Conservation (phyloP, 2,329 filamentous ascomycete species). For the Lecanicillium sp. region DNA sequence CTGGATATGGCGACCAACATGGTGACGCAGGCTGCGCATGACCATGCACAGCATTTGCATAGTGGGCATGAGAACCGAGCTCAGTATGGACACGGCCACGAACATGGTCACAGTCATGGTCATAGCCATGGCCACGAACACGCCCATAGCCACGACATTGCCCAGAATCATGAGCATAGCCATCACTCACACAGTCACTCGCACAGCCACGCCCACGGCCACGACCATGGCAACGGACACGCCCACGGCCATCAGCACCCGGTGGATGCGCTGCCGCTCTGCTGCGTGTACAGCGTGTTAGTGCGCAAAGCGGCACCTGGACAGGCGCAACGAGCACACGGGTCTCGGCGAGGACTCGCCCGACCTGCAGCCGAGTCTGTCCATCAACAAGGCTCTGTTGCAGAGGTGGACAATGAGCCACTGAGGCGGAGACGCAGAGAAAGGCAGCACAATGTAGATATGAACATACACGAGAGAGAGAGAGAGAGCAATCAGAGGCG, state of each 20-base stretch:
- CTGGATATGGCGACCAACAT: slow-evolving; percentile 1
- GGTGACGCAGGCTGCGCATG: background rate
- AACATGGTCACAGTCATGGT: background rate
- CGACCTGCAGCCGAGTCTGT: slow-evolving; percentile 5
- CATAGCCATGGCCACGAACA: background rate
- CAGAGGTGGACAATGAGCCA: slow-evolving; percentile 1
- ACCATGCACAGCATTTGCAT: background rate
- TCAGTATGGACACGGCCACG: background rate
- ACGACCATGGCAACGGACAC: background rate
- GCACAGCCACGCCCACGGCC: background rate
- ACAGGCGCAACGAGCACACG: slow-evolving; percentile 1
- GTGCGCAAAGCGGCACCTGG: slow-evolving; percentile 5
- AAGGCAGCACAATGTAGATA: too few species aligned
- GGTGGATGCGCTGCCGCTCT: background rate
- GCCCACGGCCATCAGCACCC: background rate
- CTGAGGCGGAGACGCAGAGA: background rate
- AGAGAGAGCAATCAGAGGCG: too few species aligned
- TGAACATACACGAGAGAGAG: too few species aligned
- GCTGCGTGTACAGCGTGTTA: slow-evolving; percentile 1
- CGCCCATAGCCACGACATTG: background rate
- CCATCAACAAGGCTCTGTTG: slow-evolving; percentile 1
- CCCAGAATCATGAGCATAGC: background rate
- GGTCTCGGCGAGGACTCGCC: background rate
- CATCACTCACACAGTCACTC: too few species aligned
- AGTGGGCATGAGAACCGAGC: background rate